These are phyloP conservation scores for Phycomyces nitens DNA, from an alignment of 192 early-diverging fungal genomes.

Conservation along the genomic window DNA sequence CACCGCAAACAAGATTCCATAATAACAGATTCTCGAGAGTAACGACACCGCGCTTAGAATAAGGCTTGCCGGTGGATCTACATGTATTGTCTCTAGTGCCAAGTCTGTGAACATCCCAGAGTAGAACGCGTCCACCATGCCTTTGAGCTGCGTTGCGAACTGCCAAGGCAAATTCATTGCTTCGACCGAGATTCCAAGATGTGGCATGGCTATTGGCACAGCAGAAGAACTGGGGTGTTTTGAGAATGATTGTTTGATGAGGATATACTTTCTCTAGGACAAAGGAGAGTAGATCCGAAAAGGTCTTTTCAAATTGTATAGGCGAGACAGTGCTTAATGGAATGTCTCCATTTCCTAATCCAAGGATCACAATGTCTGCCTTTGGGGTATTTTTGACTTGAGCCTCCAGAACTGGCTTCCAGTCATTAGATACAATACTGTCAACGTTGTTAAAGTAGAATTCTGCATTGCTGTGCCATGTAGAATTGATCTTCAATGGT, in stretches of 20 bases:
- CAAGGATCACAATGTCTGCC: slow-evolving; percentile 27
- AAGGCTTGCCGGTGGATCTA: slow-evolving; percentile 3
- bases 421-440: slow-evolving; percentile 3
- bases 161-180: slow-evolving; percentile 18
- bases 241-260: slow-evolving; percentile 25
- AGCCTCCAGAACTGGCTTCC: too few species aligned
- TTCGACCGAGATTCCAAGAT: slow-evolving; percentile 30
- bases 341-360: slow-evolving; percentile 29
- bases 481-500: slow-evolving; percentile 18
- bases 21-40: slow-evolving; percentile 29
- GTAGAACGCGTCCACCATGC: slow-evolving; percentile 1
- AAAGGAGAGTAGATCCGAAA: slow-evolving; percentile 4
- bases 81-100: slow-evolving; percentile 24
- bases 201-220: slow-evolving; percentile 18
- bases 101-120: slow-evolving; percentile 30
- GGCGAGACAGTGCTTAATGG: slow-evolving; percentile 11
- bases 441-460: slow-evolving; percentile 14
- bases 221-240: slow-evolving; percentile 24
- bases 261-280: slow-evolving; percentile 15
- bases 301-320: slow-evolving; percentile 11
- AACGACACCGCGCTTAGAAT: slow-evolving; percentile 25
- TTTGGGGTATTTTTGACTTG: slow-evolving; percentile 1
- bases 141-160: slow-evolving; percentile 18
- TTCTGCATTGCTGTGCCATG: slow-evolving; percentile 23
- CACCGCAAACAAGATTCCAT: slow-evolving; percentile 21